These are phyloP conservation scores for Solanum gracilifrons DNA, from an alignment of 257 asterid species.

Conservation along the genomic window DNA sequence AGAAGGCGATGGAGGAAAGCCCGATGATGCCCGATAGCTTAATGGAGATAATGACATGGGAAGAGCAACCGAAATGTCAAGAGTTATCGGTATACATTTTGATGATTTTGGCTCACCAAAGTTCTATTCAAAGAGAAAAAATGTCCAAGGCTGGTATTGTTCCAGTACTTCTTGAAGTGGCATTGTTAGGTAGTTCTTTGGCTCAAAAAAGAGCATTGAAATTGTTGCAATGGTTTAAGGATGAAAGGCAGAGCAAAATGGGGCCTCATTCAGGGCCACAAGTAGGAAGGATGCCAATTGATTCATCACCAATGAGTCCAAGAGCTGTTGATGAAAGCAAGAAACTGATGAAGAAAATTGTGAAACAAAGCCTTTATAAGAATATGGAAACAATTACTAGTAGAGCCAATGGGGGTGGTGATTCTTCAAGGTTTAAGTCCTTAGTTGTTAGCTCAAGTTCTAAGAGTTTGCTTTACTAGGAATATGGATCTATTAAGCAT, in stretches of 20 bases:
- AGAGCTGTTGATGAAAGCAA: slow-evolving; percentile 43
- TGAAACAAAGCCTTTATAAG: slow-evolving; percentile 58
- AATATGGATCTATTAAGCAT: not conserved
- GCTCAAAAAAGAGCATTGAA: slow-evolving; percentile 80
- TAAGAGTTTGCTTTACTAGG: slow-evolving; percentile 70
- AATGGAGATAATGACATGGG: slow-evolving; percentile 74
- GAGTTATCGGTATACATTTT: slow-evolving; percentile 58
- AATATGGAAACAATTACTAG: slow-evolving; percentile 73
- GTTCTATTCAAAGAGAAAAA: slow-evolving; percentile 62
- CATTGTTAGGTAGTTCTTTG: slow-evolving; percentile 70
- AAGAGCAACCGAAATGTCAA: slow-evolving; percentile 61
- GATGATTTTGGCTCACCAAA: slow-evolving; percentile 84
- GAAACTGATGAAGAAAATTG: slow-evolving; percentile 64
- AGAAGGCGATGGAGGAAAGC: slow-evolving; percentile 47
- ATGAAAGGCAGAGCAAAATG: slow-evolving; percentile 53
- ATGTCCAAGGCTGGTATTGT: slow-evolving; percentile 79
- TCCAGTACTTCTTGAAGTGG: slow-evolving; percentile 71
- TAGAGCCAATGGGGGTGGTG: slow-evolving; percentile 58
- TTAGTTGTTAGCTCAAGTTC: slow-evolving; percentile 68
- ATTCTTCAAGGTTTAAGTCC: slow-evolving; percentile 41
- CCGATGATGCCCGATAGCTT: slow-evolving; percentile 47
- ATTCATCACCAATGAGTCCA: slow-evolving; percentile 35
- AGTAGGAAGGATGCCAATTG: slow-evolving; percentile 23
- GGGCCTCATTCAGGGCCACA: slow-evolving; percentile 92
- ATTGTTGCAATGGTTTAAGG: slow-evolving; percentile 82